Evolutionary conservation across 495 filamentous ascomycete species (phyloP), one percentile per base, ranked within the genome.

Genomic region (Annulohypoxylon stygium): DNA sequence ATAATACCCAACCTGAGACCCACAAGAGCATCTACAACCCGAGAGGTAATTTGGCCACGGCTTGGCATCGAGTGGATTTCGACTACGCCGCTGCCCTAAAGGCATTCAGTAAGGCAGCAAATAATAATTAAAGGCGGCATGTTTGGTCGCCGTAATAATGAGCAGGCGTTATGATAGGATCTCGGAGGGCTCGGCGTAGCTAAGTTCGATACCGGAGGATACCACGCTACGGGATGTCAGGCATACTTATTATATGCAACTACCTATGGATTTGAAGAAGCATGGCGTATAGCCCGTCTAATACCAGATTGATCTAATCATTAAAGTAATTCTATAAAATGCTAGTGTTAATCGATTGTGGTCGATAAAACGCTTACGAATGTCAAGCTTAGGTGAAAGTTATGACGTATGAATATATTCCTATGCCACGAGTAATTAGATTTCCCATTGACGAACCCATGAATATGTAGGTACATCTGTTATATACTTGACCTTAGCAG

Each of bases 1-100:
- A 88, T 68, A 88, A 89, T 65, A 82, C 85, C 2, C 87, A 89
- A 71, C 86, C 87, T 45, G 84, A 87, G 71, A 81, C 69, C 47
- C 83, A 87, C 62, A 78, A 78, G 63, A 78, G 79, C 36, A 86
- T 86, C 26, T 89, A 84, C 67, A 89, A 89, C 57, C 80, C 85
- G 20, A 77, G 87, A 8, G 87, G 87, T 0, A 88, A 89, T 65
- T 76, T 88, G 36, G 86, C 86, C 2, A 84, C 81, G 14, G 87
- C 86, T 4, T 89, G 87, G 87, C 86, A 89, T 62, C 82, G 86
- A 12, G 80, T 86, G 9, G 77, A 77, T 39, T 71, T 79, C 6
- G 67, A 79, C 43, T 72, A 48, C 58, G 67, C 64, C 11, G 33
- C 67, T 25, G 25, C 62, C 4, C 3, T 34, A 10, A 64, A 61